phyloP scores from a whole-genome alignment of 352 stramenopile species.

The Globisporangium orthogonon region DNA sequence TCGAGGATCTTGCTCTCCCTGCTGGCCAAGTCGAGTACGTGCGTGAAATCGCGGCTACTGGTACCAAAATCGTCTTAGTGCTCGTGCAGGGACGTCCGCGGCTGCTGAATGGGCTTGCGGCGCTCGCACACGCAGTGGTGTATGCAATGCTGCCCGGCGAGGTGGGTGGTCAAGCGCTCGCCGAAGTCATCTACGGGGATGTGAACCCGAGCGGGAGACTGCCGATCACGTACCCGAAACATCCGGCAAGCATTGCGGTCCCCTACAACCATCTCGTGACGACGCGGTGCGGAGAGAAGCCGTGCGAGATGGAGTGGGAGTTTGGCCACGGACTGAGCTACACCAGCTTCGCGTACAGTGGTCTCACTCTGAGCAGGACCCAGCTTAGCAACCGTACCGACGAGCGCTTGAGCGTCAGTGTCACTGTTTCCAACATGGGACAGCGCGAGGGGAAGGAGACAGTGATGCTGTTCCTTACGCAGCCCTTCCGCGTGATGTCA shows the following conservation, averaged over 20 bases:
- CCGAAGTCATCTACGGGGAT: constrained; percentile 73
- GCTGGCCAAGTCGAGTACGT: constrained; percentile 72
- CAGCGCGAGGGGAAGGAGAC: constrained; percentile 52
- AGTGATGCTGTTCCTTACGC: constrained; percentile 72
- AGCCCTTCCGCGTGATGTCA: constrained; percentile 49
- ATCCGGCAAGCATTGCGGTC: constrained; percentile 55
- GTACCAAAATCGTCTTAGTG: constrained; percentile 79
- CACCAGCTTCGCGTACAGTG: constrained; percentile 54
- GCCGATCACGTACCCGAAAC: constrained; percentile 78
- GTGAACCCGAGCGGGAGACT: constrained; percentile 80
- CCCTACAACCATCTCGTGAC: constrained; percentile 73
- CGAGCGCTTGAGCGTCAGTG: constrained; percentile 25
- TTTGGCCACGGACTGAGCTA: constrained; percentile 70
- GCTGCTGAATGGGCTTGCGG: constrained; percentile 49
- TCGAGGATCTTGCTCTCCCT: constrained; percentile 65
- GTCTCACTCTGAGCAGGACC: constrained; percentile 32
- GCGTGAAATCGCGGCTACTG: constrained; percentile 42
- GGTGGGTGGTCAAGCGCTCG: constrained; percentile 70
- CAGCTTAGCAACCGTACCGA: constrained; percentile 10
- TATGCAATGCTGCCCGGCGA: constrained; percentile 77
- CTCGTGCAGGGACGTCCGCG: constrained; percentile 75
- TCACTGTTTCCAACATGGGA: constrained; percentile 69
- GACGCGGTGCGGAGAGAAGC: constrained; percentile 33
- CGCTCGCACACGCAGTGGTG: constrained; percentile 63
- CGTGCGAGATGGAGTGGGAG: constrained; percentile 58